Conservation (phyloP, 345 rosid species). For the Gossypium australe region DNA sequence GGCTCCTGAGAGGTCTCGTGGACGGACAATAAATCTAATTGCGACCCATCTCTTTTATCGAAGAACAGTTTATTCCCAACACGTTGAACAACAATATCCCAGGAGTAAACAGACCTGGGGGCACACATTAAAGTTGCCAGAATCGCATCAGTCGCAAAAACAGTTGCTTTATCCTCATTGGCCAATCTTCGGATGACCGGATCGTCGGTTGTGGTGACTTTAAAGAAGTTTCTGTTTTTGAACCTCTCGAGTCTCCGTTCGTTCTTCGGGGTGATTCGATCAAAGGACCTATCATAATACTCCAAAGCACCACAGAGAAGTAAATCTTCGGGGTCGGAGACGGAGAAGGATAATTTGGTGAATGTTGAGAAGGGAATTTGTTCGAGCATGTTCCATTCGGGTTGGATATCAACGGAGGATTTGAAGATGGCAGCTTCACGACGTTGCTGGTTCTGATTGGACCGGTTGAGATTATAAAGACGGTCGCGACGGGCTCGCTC, state of each 20-base stretch:
- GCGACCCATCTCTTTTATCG: slow-evolving; percentile 87
- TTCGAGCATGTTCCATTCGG: slow-evolving; percentile 98
- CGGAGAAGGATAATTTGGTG: slow-evolving; percentile 71
- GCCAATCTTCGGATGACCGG: slow-evolving; percentile 82
- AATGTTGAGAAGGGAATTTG: slow-evolving; percentile 91
- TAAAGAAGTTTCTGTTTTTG: slow-evolving; percentile 82
- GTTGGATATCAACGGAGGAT: slow-evolving; percentile 90
- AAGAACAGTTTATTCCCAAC: slow-evolving; percentile 91
- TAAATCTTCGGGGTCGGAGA: slow-evolving; percentile 78
- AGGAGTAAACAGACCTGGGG: slow-evolving; percentile 86
- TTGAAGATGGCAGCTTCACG: slow-evolving; percentile 84
- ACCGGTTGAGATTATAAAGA: slow-evolving; percentile 58
- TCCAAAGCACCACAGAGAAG: slow-evolving; percentile 77
- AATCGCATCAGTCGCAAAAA: slow-evolving; percentile 81
- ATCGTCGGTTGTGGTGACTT: slow-evolving; percentile 92
- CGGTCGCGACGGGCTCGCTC: slow-evolving; percentile 92
- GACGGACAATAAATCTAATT: slow-evolving; percentile 81
- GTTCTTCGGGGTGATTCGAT: slow-evolving; percentile 73
- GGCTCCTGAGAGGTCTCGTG: slow-evolving; percentile 96
- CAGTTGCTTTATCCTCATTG: slow-evolving; percentile 87
- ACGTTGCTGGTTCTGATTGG: slow-evolving; percentile 61
- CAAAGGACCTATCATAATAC: slow-evolving; percentile 59
- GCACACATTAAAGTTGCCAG: slow-evolving; percentile 83
- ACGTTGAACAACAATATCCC: slow-evolving; percentile 90
- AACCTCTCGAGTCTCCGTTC: slow-evolving; percentile 85